Evolutionary conservation across 2,329 filamentous ascomycete species (phyloP), one percentile per base, ranked within the genome.

Genomic region (Fusarium nygamai): DNA sequence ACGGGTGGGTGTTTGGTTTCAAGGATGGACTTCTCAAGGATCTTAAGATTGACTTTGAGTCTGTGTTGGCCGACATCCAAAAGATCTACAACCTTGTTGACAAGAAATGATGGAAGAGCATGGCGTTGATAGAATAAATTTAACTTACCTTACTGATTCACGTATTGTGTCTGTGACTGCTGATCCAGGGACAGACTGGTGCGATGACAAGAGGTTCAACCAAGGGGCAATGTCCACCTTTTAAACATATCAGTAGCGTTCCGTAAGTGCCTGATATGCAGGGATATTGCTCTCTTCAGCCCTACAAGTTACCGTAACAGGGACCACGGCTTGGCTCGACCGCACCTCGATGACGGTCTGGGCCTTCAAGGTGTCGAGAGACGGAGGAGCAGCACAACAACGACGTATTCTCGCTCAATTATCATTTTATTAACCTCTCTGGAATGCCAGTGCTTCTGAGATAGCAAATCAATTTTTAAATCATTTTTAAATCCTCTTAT

Each of bases 1-100:
- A 93, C 83, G 92, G 91, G 41, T 93, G 91, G 91, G 91, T 93
- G 50, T 94, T 94, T 84, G 90, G 88, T 71, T 91, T 93, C 76
- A 83, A 89, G 61, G 90, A 93, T 77, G 92, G 92, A 16, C 82
- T 92, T 77, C 84, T 94, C 67, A 91, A 89, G 81, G 90, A 92
- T 78, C 83, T 92, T 68, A 85, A 92, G 79, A 85, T 92, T 73
- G 87, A 92, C 78, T 90, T 91, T 73, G 86, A 90, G 82, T 81
- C 83, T 19, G 86, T 87, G 81, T 82, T 92, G 50, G 81, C 80
- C 61, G 85, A 87, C 67, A 88, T 92, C 61, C 88, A 91, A 84
- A 92, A 91, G 86, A 90, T 92, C 77, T 92, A 92, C 82, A 88
- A 91, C 80, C 83, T 90, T 27, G 81, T 81, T 43, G 83, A 84